A percentile compares a stretch with the other conserved stretches of the same genome.
These are phyloP conservation scores for Phytophthora multivora DNA, from an alignment of 352 stramenopile species.

Conservation along the genomic window DNA sequence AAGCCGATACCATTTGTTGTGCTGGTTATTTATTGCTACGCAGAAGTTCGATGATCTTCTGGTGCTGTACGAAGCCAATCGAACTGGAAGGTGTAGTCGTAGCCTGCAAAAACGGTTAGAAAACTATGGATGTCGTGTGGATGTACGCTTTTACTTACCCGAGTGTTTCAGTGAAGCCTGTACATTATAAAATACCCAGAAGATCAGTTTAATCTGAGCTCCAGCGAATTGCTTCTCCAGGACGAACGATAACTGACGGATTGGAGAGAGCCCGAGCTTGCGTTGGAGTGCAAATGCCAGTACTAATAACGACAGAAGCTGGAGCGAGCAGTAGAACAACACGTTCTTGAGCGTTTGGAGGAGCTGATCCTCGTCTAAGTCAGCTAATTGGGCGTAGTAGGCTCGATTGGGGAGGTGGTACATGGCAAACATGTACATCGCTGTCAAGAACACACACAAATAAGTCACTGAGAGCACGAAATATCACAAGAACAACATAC, in stretches of 20 bases:
- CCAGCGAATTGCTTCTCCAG: slow-evolving; percentile 28
- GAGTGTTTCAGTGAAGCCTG: slow-evolving; percentile 30
- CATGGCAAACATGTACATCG: slow-evolving; percentile 16
- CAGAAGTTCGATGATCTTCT: no score
- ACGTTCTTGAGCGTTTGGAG: slow-evolving; percentile 10
- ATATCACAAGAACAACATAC: background rate
- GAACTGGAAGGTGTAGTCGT: slow-evolving; percentile 46
- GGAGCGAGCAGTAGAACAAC: slow-evolving; percentile 14
- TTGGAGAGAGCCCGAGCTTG: slow-evolving; percentile 16
- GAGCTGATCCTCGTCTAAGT: slow-evolving; percentile 3
- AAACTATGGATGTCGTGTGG: background rate
- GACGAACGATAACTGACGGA: slow-evolving; percentile 43
- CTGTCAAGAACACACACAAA: background rate
- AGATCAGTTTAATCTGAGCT: slow-evolving; percentile 33
- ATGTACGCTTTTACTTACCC: slow-evolving; percentile 11
- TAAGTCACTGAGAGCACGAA: background rate
- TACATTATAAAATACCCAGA: slow-evolving; percentile 42
- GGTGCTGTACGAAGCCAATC: slow-evolving; percentile 17
- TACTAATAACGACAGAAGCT: slow-evolving; percentile 16
- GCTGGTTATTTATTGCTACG: no score
- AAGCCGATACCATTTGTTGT: no score
- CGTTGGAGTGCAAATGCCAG: slow-evolving; percentile 6
- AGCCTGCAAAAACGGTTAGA: slow-evolving; percentile 6
- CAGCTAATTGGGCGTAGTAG: slow-evolving; percentile 25
- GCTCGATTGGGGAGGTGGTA: slow-evolving; percentile 26